Evolutionary conservation across 2,329 filamentous ascomycete genomes (phyloP).

Genomic region (Ceratocystis variospora): DNA sequence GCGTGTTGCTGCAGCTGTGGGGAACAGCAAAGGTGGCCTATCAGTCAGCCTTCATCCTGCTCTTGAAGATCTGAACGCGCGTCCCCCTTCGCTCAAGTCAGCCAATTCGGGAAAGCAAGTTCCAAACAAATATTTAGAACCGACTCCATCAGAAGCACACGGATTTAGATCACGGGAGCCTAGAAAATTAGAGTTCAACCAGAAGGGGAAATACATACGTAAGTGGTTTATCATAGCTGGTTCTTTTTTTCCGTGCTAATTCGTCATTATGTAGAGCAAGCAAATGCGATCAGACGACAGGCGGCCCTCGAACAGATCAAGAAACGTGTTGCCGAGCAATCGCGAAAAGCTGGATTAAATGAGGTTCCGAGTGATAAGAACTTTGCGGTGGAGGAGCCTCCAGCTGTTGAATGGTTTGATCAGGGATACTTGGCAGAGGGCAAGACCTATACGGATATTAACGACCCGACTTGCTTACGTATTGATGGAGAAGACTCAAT

Average conservation of each 20-base stretch:
- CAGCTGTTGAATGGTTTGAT: slow-evolving; percentile 95
- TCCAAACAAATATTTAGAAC: slow-evolving; percentile 69
- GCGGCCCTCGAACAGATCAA: slow-evolving; percentile 89
- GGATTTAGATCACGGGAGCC: slow-evolving; percentile 52
- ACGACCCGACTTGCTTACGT: slow-evolving; percentile 52
- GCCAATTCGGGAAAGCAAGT: slow-evolving; percentile 20
- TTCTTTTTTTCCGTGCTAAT: neutral
- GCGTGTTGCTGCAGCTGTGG: slow-evolving; percentile 62
- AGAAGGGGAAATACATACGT: slow-evolving; percentile 88
- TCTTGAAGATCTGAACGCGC: slow-evolving; percentile 43
- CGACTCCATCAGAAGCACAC: slow-evolving; percentile 47
- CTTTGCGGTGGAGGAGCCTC: slow-evolving; percentile 70
- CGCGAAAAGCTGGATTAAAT: slow-evolving; percentile 82
- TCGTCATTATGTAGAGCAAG: slow-evolving; percentile 42
- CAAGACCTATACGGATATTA: slow-evolving; percentile 57
- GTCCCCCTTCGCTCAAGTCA: slow-evolving; percentile 25
- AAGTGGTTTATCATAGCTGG: neutral
- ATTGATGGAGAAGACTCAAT: slow-evolving; percentile 69
- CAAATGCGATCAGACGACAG: slow-evolving; percentile 74
- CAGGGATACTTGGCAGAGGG: slow-evolving; percentile 66
- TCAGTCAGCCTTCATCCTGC: slow-evolving; percentile 68
- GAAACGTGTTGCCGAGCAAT: slow-evolving; percentile 74
- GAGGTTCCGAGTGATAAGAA: slow-evolving; percentile 79
- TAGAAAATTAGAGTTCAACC: slow-evolving; percentile 74
- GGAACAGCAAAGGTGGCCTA: slow-evolving; percentile 49